Evolutionary conservation across 2,329 filamentous ascomycete genomes (phyloP), one percentile per base, ranked within the genome.

Genomic region (Penicillium sclerotiorum): DNA sequence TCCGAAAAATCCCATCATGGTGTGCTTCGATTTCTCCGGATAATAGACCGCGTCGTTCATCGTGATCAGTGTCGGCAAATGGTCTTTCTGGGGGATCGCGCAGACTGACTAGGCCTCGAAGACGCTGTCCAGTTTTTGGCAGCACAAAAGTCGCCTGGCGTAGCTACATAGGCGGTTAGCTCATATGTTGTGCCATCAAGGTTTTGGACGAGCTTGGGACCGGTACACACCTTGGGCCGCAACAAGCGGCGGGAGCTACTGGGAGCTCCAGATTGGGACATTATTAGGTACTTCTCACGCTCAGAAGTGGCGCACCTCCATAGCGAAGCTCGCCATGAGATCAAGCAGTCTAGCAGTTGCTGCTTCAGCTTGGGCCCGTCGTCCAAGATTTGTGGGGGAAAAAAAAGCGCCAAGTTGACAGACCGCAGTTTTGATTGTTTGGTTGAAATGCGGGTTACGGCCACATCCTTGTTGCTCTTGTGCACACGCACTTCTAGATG

Each of bases 81-180:
- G 37, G 64, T 43, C 69, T 70, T 33, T 57, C 63, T 32, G 66
- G 59, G 35, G 80, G 63, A 64, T 75, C 77, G 61, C 87, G 86
- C 22, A 96, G 78, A 18, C 87, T 93, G 61, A 96, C 90, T 54
- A 87, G 82, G 55, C 88, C 88, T 64, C 85, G 87, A 39, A 90
- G 82, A 56, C 91, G 88, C 71, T 95, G 89, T 63, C 93, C 92
- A 2, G 91, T 96, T 51, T 81, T 79, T 7, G 93, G 91, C 47
- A 95, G 81, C 60, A 97, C 88, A 69, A 95, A 91, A 37, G 90
- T 94, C 58, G 89, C 89, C 67, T 93, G 88, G 59, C 88, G 86
- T 53, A 95, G 79, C 80, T 91, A 61, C 30, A 53, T 18, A 35
- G 28, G 38, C 17, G 15, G 21, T 57, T 30, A 56, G 50, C 27